These are phyloP conservation scores for Caryopteris hybrid DNA, from an alignment of 305 asterid species.

Conservation along the genomic window DNA sequence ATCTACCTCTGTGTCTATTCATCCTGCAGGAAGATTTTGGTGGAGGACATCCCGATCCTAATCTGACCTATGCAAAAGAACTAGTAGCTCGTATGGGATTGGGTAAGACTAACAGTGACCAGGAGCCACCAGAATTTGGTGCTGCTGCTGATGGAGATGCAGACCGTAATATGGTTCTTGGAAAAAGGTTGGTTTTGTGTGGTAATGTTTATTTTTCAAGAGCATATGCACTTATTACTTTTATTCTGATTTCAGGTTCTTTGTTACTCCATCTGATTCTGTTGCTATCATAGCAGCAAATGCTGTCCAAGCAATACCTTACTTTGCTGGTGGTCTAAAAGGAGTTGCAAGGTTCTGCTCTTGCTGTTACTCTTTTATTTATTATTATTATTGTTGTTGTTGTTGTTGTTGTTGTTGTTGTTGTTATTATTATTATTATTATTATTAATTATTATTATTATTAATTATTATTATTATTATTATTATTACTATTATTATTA, in stretches of 20 bases:
- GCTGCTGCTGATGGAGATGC: slow-evolving; percentile 99
- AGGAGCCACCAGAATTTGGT: slow-evolving; percentile 97
- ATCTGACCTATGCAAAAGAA: slow-evolving; percentile 96
- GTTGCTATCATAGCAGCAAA: slow-evolving; percentile 95
- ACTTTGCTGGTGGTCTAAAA: slow-evolving; percentile 90
- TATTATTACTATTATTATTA: too few relatives aligned
- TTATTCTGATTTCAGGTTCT: slow-evolving; percentile 47
- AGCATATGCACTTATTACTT: background rate
- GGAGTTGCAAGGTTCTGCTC: slow-evolving; percentile 93
- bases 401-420: too few relatives aligned
- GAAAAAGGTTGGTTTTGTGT: slow-evolving; percentile 55
- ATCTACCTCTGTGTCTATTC: slow-evolving; percentile 9
- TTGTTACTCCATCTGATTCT: slow-evolving; percentile 91
- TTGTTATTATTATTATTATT: too few relatives aligned
- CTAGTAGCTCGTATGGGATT: slow-evolving; percentile 96
- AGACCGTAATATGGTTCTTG: slow-evolving; percentile 95
- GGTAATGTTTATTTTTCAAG: slow-evolving; percentile 10
- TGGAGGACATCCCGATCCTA: slow-evolving; percentile 99
- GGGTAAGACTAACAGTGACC: slow-evolving; percentile 54
- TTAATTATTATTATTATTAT: too few relatives aligned
- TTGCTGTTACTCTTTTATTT: background rate
- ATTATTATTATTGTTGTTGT: too few relatives aligned
- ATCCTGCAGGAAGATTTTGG: slow-evolving; percentile 93
- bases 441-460: too few relatives aligned
- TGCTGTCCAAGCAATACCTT: slow-evolving; percentile 90